These are phyloP conservation scores for Tulasnella sp. DNA, from an alignment of 768 basidiomycete species.

Conservation along the genomic window DNA sequence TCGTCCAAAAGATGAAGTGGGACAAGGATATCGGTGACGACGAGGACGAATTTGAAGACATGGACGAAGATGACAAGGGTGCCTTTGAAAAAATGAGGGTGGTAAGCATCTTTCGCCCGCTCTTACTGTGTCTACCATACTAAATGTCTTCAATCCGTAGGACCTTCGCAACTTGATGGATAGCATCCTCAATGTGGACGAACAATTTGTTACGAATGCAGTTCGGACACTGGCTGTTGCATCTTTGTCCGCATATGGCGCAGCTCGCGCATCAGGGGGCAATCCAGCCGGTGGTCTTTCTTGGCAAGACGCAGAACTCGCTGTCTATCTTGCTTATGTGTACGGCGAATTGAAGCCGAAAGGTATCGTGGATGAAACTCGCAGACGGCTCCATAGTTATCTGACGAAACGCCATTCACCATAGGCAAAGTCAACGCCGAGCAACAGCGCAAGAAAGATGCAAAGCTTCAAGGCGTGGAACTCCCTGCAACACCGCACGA, in stretches of 20 bases:
- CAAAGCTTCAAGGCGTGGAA: slow-evolving; percentile 65
- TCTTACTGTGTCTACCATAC: slow-evolving; percentile 26
- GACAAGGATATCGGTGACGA: slow-evolving; percentile 77
- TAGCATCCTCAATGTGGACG: slow-evolving; percentile 78
- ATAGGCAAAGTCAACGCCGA: slow-evolving; percentile 87
- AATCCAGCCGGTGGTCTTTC: slow-evolving; percentile 43
- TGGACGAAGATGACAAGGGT: slow-evolving; percentile 79
- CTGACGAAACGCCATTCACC: slow-evolving; percentile 43
- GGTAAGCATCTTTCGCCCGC: slow-evolving; percentile 41
- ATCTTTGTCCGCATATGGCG: slow-evolving; percentile 65
- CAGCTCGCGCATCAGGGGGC: slow-evolving; percentile 42
- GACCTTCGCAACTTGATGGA: slow-evolving; percentile 84
- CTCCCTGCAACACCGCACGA: slow-evolving; percentile 87
- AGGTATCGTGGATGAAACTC: slow-evolving; percentile 44
- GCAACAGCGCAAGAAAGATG: slow-evolving; percentile 57
- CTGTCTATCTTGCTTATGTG: slow-evolving; percentile 87
- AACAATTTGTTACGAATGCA: slow-evolving; percentile 73
- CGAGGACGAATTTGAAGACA: slow-evolving; percentile 65
- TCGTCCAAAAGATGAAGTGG: slow-evolving; percentile 89
- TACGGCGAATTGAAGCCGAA: slow-evolving; percentile 81
- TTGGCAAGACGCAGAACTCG: slow-evolving; percentile 93
- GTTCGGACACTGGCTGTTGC: slow-evolving; percentile 67
- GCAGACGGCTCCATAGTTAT: neutral
- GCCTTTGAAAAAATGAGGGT: slow-evolving; percentile 84
- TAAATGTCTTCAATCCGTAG: slow-evolving; percentile 40